A percentile compares a stretch with the other conserved stretches of the same genome.
phyloP scores from a whole-genome alignment of 768 basidiomycete species.

The Mycena epipterygia region DNA sequence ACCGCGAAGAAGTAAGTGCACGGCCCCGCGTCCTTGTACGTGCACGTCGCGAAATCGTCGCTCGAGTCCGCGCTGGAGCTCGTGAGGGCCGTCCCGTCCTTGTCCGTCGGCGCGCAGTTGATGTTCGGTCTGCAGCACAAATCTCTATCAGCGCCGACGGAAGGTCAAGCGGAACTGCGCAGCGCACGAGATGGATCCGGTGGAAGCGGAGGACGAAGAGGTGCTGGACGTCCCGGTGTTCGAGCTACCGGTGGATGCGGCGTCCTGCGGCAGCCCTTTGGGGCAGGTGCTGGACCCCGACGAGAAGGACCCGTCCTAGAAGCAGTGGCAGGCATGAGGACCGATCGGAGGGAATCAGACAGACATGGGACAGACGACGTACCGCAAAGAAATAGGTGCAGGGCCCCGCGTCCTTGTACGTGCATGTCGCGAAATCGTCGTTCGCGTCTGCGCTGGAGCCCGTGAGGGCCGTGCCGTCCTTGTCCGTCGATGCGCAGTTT shows the following conservation, averaged over 20 bases:
- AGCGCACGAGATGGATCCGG: background rate
- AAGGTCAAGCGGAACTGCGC: background rate
- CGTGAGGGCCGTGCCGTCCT: conserved; percentile 4
- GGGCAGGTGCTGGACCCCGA: conserved; percentile 29
- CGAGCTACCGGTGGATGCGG: background rate
- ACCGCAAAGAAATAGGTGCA: conserved; percentile 27
- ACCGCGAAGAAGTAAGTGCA: conserved; percentile 26
- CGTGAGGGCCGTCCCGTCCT: conserved; percentile 13
- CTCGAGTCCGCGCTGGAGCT: background rate
- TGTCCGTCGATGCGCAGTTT: conserved; percentile 3
- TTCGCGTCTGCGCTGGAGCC: background rate
- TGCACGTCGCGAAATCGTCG: conserved; percentile 17
- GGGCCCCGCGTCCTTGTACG: conserved; percentile 14
- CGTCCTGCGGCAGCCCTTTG: conserved; percentile 14
- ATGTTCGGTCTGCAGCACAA: background rate
- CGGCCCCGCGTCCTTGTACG: conserved; percentile 5
- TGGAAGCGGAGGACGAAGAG: background rate
- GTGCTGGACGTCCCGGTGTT: background rate
- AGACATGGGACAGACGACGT: background rate
- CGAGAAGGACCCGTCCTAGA: conserved; percentile 27
- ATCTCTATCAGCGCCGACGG: background rate
- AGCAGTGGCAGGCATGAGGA: background rate
- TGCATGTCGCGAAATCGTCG: conserved; percentile 14
- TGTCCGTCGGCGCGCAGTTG: conserved; percentile 17
- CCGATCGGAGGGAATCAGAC: too few species aligned